These are phyloP conservation scores for Nicotiana knightiana DNA, from an alignment of 257 asterid genomes.

Conservation along the genomic window DNA sequence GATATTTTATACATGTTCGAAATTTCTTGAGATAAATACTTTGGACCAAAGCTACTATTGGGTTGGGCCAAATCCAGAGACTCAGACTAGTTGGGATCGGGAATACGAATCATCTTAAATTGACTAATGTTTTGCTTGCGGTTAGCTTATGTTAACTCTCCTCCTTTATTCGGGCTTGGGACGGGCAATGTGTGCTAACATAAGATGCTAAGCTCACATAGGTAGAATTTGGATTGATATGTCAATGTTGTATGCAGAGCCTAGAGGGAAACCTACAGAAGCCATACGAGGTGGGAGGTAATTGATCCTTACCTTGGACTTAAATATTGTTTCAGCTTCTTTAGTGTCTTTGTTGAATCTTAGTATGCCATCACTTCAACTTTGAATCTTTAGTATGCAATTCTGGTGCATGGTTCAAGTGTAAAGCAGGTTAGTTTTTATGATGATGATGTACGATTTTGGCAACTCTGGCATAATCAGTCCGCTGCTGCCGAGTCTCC, in stretches of 20 bases:
- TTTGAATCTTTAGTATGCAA: too few relatives aligned
- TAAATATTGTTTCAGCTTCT: background rate
- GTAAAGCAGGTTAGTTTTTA: conserved; percentile 98
- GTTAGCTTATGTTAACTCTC: too few relatives aligned
- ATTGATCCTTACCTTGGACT: conserved; percentile 12
- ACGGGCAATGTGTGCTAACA: too few relatives aligned
- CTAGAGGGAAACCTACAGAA: conserved; percentile 89
- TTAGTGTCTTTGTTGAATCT: conserved; percentile 10
- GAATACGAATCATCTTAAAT: background rate
- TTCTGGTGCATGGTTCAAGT: conserved; percentile 49
- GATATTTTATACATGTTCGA: too few relatives aligned
- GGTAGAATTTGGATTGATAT: too few relatives aligned
- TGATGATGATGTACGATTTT: conserved; percentile 88
- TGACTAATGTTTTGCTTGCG: too few relatives aligned
- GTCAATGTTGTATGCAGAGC: conserved; percentile 33
- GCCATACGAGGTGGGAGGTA: conserved; percentile 99
- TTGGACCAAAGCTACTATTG: too few relatives aligned
- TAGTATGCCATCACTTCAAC: conserved; percentile 23
- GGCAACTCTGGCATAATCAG: conserved; percentile 90
- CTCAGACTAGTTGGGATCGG: background rate
- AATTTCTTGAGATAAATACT: too few relatives aligned
- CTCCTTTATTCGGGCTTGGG: too few relatives aligned
- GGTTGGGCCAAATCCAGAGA: too few relatives aligned
- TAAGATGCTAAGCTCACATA: too few relatives aligned
- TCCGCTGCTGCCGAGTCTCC: conserved; percentile 98